These are phyloP conservation scores for Didymella segeticola DNA, from an alignment of 2,329 filamentous ascomycete species.

Conservation along the genomic window DNA sequence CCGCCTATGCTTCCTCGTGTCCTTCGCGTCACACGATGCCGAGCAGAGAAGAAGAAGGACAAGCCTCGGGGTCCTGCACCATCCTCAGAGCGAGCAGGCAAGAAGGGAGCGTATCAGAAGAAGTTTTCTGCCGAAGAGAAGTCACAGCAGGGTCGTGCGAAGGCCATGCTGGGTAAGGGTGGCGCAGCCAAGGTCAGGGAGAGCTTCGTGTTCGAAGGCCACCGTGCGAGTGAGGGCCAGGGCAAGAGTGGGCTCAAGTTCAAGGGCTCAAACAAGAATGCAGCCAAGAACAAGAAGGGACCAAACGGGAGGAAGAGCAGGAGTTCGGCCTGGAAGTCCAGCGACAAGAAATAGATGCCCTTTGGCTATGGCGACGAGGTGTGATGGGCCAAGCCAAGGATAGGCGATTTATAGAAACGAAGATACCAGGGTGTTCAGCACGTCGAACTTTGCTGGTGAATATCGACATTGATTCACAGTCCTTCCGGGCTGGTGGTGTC, in stretches of 20 bases:
- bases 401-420: no score
- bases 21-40: slow-evolving; percentile 85
- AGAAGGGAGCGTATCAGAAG: slow-evolving; percentile 64
- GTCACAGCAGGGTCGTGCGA: slow-evolving; percentile 74
- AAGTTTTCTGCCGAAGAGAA: slow-evolving; percentile 74
- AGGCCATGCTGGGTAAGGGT: slow-evolving; percentile 75
- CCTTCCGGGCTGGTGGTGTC: no score
- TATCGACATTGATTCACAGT: no score
- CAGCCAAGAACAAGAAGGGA: slow-evolving; percentile 58
- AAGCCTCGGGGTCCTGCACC: slow-evolving; percentile 40
- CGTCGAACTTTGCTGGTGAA: no score
- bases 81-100: slow-evolving; percentile 35
- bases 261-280: slow-evolving; percentile 61
- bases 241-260: slow-evolving; percentile 68
- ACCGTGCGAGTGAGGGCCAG: slow-evolving; percentile 72
- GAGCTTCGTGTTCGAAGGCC: slow-evolving; percentile 80
- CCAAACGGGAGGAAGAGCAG: slow-evolving; percentile 54
- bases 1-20: slow-evolving; percentile 91
- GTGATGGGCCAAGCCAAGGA: not conserved
- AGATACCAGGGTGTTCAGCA: no score
- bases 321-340: slow-evolving; percentile 55
- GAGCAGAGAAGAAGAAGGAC: slow-evolving; percentile 61
- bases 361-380: not conserved
- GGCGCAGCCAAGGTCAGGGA: slow-evolving; percentile 71
- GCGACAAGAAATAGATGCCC: slow-evolving; percentile 13